Evolutionary conservation across 371 early-diverging fungal species (phyloP).

Genomic region (Mucor saturninus): DNA sequence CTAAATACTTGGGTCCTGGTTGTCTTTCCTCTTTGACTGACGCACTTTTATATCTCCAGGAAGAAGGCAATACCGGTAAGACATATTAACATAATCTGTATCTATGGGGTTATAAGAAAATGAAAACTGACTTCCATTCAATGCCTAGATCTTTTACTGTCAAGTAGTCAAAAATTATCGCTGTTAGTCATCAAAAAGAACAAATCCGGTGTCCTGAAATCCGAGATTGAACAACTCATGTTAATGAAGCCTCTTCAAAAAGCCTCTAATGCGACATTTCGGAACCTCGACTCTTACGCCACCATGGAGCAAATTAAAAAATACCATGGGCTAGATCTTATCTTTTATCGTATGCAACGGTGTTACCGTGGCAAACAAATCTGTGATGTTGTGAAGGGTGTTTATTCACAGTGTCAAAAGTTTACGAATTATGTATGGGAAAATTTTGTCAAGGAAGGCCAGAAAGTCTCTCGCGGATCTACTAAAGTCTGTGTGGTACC

Average conservation of each 20-base stretch:
- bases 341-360: too few relatives aligned
- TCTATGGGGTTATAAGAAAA: too few relatives aligned
- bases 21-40: constrained; percentile 11
- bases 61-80: constrained; percentile 11
- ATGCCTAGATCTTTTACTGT: constrained; percentile 8
- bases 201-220: background rate
- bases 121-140: background rate
- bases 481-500: constrained; percentile 13
- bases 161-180: constrained; percentile 15
- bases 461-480: background rate
- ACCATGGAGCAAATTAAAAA: constrained; percentile 14
- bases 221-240: background rate
- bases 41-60: constrained; percentile 10
- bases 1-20: constrained; percentile 8
- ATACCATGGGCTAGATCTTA: too few relatives aligned
- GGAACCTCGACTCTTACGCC: constrained; percentile 7
- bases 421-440: background rate
- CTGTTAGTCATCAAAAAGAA: background rate
- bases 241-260: constrained; percentile 5
- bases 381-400: too few relatives aligned
- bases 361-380: too few relatives aligned
- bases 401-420: background rate
- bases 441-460: background rate
- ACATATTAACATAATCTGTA: background rate
- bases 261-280: background rate